Conservation (phyloP, 352 stramenopile genomes). For the Globisporangium paddicum region DNA sequence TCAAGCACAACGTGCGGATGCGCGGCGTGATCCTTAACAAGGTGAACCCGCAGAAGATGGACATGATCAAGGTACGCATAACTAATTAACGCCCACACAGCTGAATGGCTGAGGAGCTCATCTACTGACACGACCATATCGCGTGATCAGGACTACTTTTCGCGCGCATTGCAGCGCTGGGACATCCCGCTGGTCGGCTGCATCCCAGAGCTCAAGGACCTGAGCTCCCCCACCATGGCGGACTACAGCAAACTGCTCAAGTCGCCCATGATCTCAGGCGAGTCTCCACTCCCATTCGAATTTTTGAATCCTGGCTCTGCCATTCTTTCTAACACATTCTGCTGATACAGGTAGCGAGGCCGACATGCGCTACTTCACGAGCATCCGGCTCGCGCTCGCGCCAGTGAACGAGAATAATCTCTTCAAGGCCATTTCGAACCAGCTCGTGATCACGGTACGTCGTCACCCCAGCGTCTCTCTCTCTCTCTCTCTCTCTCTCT, state of each 20-base stretch:
- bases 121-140: not conserved
- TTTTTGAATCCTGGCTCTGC: not conserved
- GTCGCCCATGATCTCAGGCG: slow-evolving; percentile 73
- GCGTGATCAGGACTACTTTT: slow-evolving; percentile 74
- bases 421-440: slow-evolving; percentile 84
- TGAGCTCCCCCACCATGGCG: slow-evolving; percentile 81
- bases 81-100: too few relatives aligned
- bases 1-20: slow-evolving; percentile 71
- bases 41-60: slow-evolving; percentile 85
- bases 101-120: not conserved
- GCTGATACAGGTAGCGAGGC: slow-evolving; percentile 40
- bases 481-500: not conserved
- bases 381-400: slow-evolving; percentile 73
- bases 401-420: slow-evolving; percentile 71
- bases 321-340: not conserved
- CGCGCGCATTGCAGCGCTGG: slow-evolving; percentile 86
- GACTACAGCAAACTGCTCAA: slow-evolving; percentile 86
- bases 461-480: not conserved
- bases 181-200: slow-evolving; percentile 85
- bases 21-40: slow-evolving; percentile 87
- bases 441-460: slow-evolving; percentile 80
- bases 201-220: slow-evolving; percentile 81
- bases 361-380: slow-evolving; percentile 80
- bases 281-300: not conserved
- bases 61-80: slow-evolving; percentile 80